Evolutionary conservation across 352 stramenopile species (phyloP).

Genomic region (Globisporangium middletonii): DNA sequence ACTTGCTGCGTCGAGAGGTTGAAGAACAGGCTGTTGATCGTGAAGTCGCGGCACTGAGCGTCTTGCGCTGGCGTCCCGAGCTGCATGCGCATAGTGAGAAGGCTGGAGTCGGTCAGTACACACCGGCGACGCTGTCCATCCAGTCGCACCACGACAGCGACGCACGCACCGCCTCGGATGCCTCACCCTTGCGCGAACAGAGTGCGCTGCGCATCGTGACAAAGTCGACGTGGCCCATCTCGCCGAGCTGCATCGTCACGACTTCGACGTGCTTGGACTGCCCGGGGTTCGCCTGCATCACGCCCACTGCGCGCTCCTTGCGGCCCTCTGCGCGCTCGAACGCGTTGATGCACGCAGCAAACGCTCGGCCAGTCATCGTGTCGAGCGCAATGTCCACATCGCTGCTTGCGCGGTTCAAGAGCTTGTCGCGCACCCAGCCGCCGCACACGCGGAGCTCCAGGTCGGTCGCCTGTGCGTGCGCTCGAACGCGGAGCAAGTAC

Average conservation of each 20-base stretch:
- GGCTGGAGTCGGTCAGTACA: too few relatives aligned
- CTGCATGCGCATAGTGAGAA: background rate
- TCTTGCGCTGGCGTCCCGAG: constrained; percentile 85
- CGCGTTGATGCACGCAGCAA: constrained; percentile 77
- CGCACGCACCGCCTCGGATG: constrained; percentile 1
- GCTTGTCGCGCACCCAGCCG: constrained; percentile 92
- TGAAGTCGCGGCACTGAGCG: constrained; percentile 93
- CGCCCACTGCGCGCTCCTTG: background rate
- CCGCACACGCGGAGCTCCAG: constrained; percentile 82
- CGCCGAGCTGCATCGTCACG: background rate
- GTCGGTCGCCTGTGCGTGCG: constrained; percentile 41
- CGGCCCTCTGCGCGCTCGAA: constrained; percentile 45
- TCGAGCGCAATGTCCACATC: constrained; percentile 98
- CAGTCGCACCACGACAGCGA: too few relatives aligned
- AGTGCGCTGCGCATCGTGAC: constrained; percentile 90
- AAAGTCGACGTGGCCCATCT: constrained; percentile 86
- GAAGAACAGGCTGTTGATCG: constrained; percentile 98
- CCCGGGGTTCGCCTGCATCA: background rate
- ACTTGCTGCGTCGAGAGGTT: constrained; percentile 65
- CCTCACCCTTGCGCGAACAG: background rate
- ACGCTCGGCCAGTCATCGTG: constrained; percentile 92
- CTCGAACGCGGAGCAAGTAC: constrained; percentile 45
- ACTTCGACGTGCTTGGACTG: constrained; percentile 1
- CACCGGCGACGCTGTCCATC: too few relatives aligned
- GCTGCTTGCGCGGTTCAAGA: constrained; percentile 75